Conservation (phyloP, 2,329 filamentous ascomycete genomes). For the Chaetothyriales sp. region DNA sequence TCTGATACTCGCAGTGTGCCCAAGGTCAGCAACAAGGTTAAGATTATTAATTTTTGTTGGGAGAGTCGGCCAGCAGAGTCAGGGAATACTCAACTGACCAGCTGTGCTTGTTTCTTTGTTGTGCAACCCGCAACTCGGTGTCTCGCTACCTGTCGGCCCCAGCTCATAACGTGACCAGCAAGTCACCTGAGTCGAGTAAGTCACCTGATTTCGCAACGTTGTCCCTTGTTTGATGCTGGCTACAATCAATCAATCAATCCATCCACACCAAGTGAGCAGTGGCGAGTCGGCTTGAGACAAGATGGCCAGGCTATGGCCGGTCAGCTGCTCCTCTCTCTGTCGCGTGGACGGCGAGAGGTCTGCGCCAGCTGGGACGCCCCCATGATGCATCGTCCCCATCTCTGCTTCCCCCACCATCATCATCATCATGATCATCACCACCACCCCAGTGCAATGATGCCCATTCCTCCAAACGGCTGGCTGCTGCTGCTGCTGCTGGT, state of each 20-base stretch:
- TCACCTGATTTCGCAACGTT: neutral
- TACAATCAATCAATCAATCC: no score
- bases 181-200: neutral
- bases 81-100: neutral
- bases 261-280: neutral
- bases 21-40: neutral
- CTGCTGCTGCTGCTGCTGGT: neutral
- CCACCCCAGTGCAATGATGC: neutral
- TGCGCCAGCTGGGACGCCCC: neutral
- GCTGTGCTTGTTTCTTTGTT: neutral
- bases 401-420: neutral
- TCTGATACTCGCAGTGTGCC: neutral
- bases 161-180: neutral
- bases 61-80: neutral
- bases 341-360: neutral
- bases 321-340: neutral
- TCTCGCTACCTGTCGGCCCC: neutral
- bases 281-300: neutral
- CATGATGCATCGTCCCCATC: neutral
- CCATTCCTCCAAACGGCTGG: neutral
- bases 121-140: neutral
- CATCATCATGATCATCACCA: no score
- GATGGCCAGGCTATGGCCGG: neutral
- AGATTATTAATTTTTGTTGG: neutral
- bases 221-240: neutral